Percentiles rank a stretch among this genome's conserved stretches.
Evolutionary conservation across 2,329 filamentous ascomycete genomes (phyloP).

Genomic region (Ophiosphaerella narmari): DNA sequence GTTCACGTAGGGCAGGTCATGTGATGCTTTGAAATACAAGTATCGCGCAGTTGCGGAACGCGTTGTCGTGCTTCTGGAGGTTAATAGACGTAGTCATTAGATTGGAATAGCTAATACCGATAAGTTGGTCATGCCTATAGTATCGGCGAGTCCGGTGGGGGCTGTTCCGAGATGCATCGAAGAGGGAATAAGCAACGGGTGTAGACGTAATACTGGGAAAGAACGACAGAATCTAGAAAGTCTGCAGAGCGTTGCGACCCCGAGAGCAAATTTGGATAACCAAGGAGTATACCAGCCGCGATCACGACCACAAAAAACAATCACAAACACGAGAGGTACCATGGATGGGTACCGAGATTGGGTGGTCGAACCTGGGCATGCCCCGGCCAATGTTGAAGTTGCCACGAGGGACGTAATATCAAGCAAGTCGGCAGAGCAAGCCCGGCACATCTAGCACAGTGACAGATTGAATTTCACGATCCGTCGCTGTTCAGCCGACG

Average conservation of each 20-base stretch:
- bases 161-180: not conserved
- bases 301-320: too few relatives aligned
- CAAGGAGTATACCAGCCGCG: too few relatives aligned
- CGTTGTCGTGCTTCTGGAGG: constrained; percentile 14
- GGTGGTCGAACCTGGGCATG: not conserved
- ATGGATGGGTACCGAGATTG: not conserved
- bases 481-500: constrained; percentile 11
- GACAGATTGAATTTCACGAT: not conserved
- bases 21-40: constrained; percentile 23
- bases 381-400: not conserved
- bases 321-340: too few relatives aligned
- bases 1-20: constrained; percentile 22
- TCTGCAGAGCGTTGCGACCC: too few relatives aligned
- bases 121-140: not conserved
- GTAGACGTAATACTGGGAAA: not conserved
- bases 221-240: not conserved
- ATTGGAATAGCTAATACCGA: not conserved
- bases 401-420: not conserved
- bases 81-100: not conserved
- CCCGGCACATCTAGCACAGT: not conserved
- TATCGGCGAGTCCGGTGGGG: not conserved
- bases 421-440: not conserved
- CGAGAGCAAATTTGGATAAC: too few relatives aligned
- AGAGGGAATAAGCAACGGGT: not conserved
- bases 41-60: constrained; percentile 12